Evolutionary conservation across 257 asterid genomes (phyloP).

Genomic region (Ocimum tenuiflorum): DNA sequence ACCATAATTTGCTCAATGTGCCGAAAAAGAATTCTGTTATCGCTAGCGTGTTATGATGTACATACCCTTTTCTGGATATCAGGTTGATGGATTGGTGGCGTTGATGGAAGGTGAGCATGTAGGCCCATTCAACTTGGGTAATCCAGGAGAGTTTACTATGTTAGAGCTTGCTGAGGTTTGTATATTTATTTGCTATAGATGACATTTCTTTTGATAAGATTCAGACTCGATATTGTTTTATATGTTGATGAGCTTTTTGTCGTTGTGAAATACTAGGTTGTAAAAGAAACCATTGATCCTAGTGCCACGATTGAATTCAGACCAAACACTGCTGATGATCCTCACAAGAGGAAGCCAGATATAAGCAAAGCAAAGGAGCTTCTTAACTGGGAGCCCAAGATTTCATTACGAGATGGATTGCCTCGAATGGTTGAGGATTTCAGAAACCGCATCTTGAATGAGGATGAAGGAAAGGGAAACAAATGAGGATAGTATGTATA

Average conservation of each 20-base stretch:
- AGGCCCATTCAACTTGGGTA: slow-evolving; percentile 69
- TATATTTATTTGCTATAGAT: too few species aligned
- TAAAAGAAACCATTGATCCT: slow-evolving; percentile 85
- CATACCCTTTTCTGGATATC: slow-evolving; percentile 9
- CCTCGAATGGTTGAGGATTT: slow-evolving; percentile 90
- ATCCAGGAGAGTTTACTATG: slow-evolving; percentile 71
- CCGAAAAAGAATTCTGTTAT: not conserved
- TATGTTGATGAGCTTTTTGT: slow-evolving; percentile 2
- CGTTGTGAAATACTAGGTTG: slow-evolving; percentile 49
- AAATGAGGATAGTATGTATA: slow-evolving; percentile 27
- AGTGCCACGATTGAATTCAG: slow-evolving; percentile 74
- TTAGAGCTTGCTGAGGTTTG: slow-evolving; percentile 66
- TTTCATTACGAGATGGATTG: slow-evolving; percentile 71
- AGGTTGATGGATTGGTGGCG: slow-evolving; percentile 64
- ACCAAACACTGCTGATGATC: slow-evolving; percentile 94
- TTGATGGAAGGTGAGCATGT: slow-evolving; percentile 70
- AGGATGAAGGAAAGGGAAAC: slow-evolving; percentile 91
- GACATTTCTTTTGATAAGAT: not conserved
- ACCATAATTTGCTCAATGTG: not conserved
- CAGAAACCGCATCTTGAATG: slow-evolving; percentile 87
- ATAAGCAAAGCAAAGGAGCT: slow-evolving; percentile 85
- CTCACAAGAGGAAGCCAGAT: slow-evolving; percentile 97
- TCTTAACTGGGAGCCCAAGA: slow-evolving; percentile 92
- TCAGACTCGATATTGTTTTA: not conserved
- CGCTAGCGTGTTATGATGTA: too few species aligned